phyloP scores from a whole-genome alignment of 495 filamentous ascomycete genomes.

The Diplogelasinospora grovesii region DNA sequence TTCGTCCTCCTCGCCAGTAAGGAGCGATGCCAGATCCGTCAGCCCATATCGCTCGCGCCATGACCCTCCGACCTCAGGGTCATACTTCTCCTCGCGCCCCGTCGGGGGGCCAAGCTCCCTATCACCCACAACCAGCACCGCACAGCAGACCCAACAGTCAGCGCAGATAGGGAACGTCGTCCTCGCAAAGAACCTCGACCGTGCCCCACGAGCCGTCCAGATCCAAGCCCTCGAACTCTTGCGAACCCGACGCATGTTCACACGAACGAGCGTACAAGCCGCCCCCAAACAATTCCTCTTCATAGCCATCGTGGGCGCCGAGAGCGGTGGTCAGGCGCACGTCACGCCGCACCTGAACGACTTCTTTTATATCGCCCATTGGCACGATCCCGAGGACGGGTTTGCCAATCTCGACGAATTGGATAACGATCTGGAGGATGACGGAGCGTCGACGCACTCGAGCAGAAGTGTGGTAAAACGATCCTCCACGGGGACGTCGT shows the following conservation, averaged over 20 bases:
- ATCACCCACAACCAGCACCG: slow-evolving; percentile 1
- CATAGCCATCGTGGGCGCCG: slow-evolving; percentile 57
- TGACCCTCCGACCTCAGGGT: slow-evolving; percentile 8
- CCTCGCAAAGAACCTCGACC: slow-evolving; percentile 72
- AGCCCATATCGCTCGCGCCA: slow-evolving; percentile 27
- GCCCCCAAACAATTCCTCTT: slow-evolving; percentile 79
- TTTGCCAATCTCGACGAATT: slow-evolving; percentile 59
- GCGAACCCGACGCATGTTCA: slow-evolving; percentile 69
- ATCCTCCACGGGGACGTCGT: slow-evolving; percentile 1
- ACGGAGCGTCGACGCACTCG: slow-evolving; percentile 24
- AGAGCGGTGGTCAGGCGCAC: slow-evolving; percentile 34
- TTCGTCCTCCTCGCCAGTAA: slow-evolving; percentile 13
- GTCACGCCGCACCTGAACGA: slow-evolving; percentile 62
- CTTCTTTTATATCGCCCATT: slow-evolving; percentile 82
- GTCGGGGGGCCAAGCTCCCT: slow-evolving; percentile 4
- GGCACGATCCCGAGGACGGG: slow-evolving; percentile 69
- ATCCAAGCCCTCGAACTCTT: slow-evolving; percentile 80
- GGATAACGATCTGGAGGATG: slow-evolving; percentile 14
- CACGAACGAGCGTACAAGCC: slow-evolving; percentile 59
- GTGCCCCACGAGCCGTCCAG: slow-evolving; percentile 65
- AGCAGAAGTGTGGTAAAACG: slow-evolving; percentile 29
- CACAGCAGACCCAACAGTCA: slow-evolving; percentile 5
- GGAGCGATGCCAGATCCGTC: slow-evolving; percentile 15
- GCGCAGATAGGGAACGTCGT: slow-evolving; percentile 69
- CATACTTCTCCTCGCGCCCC: slow-evolving; percentile 15